phyloP scores from a whole-genome alignment of 2,329 filamentous ascomycete genomes.

The Cladophialophora exuberans region DNA sequence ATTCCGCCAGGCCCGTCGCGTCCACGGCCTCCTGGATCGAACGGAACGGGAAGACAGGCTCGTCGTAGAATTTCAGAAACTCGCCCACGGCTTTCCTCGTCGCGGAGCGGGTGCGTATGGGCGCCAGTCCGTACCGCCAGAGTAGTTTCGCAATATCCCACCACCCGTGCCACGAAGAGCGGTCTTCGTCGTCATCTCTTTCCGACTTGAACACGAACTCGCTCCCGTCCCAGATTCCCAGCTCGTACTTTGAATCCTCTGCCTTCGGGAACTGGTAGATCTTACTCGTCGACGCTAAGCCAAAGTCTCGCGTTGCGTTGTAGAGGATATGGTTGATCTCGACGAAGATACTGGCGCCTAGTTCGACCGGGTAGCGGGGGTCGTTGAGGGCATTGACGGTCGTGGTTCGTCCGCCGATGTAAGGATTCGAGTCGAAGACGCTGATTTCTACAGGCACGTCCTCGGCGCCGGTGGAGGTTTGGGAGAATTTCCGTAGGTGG shows the following conservation, averaged over 20 bases:
- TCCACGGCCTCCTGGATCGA: conserved; percentile 71
- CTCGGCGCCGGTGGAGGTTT: conserved; percentile 47
- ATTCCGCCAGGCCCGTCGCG: conserved; percentile 67
- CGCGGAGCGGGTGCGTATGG: conserved; percentile 71
- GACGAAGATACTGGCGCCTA: conserved; percentile 93
- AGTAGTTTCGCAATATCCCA: conserved; percentile 79
- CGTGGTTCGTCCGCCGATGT: conserved; percentile 82
- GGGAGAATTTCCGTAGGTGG: conserved; percentile 73
- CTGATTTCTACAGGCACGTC: conserved; percentile 73
- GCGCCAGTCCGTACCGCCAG: conserved; percentile 83
- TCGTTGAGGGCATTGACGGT: conserved; percentile 79
- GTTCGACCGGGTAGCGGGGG: conserved; percentile 70
- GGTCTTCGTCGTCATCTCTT: conserved; percentile 51
- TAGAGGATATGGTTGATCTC: conserved; percentile 79
- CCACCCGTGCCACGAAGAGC: conserved; percentile 56
- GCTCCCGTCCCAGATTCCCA: conserved; percentile 85
- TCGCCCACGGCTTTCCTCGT: conserved; percentile 71
- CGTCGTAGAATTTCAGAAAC: conserved; percentile 80
- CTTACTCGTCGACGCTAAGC: conserved; percentile 61
- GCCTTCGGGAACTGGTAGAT: conserved; percentile 53
- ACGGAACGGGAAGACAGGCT: conserved; percentile 80
- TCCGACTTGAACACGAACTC: conserved; percentile 70
- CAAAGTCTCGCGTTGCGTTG: conserved; percentile 71
- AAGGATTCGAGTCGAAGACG: conserved; percentile 77
- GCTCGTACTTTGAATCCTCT: conserved; percentile 51